Percentiles rank a stretch among this genome's conserved stretches.
These are phyloP conservation scores for Dryas integrifolia DNA, from an alignment of 331 rosid species.

Conservation along the genomic window DNA sequence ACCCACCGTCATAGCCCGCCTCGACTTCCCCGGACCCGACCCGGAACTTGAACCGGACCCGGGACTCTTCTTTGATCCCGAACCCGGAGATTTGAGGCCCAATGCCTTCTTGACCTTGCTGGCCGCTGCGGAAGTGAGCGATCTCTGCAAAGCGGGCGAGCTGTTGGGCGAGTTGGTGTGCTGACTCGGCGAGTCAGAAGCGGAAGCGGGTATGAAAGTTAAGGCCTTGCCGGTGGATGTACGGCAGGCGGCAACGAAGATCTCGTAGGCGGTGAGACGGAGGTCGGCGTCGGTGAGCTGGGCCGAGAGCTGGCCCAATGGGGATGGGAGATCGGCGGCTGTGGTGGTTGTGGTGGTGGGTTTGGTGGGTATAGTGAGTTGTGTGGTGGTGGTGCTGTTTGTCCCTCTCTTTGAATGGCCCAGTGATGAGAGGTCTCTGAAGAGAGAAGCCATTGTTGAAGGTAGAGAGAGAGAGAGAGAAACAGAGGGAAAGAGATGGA, in stretches of 20 bases:
- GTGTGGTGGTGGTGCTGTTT: constrained; percentile 34
- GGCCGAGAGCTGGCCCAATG: constrained; percentile 67
- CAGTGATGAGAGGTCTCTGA: constrained; percentile 79
- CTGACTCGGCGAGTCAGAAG: constrained; percentile 17
- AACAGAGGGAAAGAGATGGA: not conserved
- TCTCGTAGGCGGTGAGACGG: constrained; percentile 83
- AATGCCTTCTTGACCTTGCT: constrained; percentile 95
- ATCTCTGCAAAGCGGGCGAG: constrained; percentile 70
- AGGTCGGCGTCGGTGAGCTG: constrained; percentile 80
- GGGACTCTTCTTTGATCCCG: constrained; percentile 82
- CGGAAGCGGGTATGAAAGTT: constrained; percentile 37
- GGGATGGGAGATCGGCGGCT: constrained; percentile 75
- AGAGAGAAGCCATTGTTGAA: constrained; percentile 75
- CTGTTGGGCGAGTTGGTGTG: constrained; percentile 48
- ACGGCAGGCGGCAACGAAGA: constrained; percentile 95
- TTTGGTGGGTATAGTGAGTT: constrained; percentile 34
- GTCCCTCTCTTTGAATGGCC: constrained; percentile 84
- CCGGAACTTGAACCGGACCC: constrained; percentile 40
- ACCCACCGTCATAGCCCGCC: constrained; percentile 73
- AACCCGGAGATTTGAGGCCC: constrained; percentile 85
- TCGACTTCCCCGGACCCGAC: constrained; percentile 55
- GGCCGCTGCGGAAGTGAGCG: constrained; percentile 89
- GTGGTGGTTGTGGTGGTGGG: constrained; percentile 17
- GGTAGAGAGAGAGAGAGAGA: constrained; percentile 13
- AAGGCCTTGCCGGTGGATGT: constrained; percentile 82